Conservation (phyloP, 192 early-diverging fungal species). For the Backusella circina region DNA sequence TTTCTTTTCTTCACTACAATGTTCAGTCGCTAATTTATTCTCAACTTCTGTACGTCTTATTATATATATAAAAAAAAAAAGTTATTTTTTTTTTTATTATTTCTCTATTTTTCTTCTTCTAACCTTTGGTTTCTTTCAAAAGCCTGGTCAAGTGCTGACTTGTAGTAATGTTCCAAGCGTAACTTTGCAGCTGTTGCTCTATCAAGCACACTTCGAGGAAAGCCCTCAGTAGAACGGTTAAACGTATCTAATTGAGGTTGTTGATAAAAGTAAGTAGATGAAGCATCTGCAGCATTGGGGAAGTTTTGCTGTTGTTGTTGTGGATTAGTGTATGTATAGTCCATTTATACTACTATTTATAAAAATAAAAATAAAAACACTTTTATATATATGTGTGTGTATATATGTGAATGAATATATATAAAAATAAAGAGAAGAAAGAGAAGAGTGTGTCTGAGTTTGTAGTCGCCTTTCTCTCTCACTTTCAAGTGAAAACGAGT, state of each 20-base stretch:
- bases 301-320: slow-evolving; percentile 14
- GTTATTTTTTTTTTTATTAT: background rate
- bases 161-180: slow-evolving; percentile 92
- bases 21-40: slow-evolving; percentile 65
- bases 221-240: slow-evolving; percentile 70
- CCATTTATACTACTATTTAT: slow-evolving; percentile 12
- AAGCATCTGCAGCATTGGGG: slow-evolving; percentile 19
- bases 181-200: slow-evolving; percentile 86
- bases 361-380: background rate
- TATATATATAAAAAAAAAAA: background rate
- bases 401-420: too few relatives aligned
- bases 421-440: background rate
- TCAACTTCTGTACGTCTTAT: slow-evolving; percentile 77
- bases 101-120: background rate
- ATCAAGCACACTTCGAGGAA: slow-evolving; percentile 79
- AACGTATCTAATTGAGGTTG: slow-evolving; percentile 32
- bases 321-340: slow-evolving; percentile 18
- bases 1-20: slow-evolving; percentile 86
- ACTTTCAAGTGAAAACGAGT: background rate
- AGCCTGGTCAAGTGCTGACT: slow-evolving; percentile 81
- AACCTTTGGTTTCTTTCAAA: slow-evolving; percentile 79
- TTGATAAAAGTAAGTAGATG: slow-evolving; percentile 25
- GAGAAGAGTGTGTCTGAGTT: background rate
- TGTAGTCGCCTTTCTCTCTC: too few relatives aligned
- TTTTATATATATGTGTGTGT: background rate